A percentile compares a stretch with the other conserved stretches of the same genome.
phyloP scores from a whole-genome alignment of 139 green algal species.

The Picochlorum sp. region DNA sequence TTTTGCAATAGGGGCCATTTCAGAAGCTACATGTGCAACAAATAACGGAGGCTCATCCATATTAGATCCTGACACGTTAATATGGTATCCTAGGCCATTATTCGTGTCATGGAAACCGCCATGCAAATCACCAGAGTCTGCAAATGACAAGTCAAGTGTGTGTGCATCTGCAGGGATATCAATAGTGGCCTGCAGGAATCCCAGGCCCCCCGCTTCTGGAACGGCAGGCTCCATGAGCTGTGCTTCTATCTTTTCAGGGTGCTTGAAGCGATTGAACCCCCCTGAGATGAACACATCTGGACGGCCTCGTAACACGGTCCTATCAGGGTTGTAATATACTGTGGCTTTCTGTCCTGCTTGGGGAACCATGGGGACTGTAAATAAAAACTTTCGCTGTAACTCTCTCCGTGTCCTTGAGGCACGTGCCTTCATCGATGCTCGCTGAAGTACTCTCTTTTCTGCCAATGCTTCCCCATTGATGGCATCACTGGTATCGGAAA shows the following conservation, averaged over 20 bases:
- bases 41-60: conserved; percentile 43
- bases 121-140: conserved; percentile 48
- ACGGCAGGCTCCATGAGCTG: conserved; percentile 48
- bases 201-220: conserved; percentile 13
- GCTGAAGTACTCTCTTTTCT: conserved; percentile 41
- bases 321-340: conserved; percentile 91
- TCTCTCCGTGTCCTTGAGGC: conserved; percentile 44
- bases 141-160: conserved; percentile 84
- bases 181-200: conserved; percentile 8
- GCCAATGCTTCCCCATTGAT: conserved; percentile 33
- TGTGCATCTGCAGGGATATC: conserved; percentile 72
- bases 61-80: conserved; percentile 42
- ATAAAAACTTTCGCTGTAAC: conserved; percentile 55
- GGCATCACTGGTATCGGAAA: neutral
- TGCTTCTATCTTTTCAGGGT: conserved; percentile 34
- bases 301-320: conserved; percentile 67
- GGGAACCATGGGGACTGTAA: conserved; percentile 57
- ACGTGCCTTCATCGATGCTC: conserved; percentile 40
- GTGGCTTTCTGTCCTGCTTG: conserved; percentile 53
- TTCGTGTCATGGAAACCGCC: conserved; percentile 87
- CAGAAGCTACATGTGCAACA: conserved; percentile 86
- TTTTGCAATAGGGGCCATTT: conserved; percentile 99
- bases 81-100: conserved; percentile 88
- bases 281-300: conserved; percentile 70
- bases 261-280: conserved; percentile 76